These are phyloP conservation scores for Triticum timopheevii DNA, from an alignment of 176 grass and related monocot genomes.

Conservation along the genomic window DNA sequence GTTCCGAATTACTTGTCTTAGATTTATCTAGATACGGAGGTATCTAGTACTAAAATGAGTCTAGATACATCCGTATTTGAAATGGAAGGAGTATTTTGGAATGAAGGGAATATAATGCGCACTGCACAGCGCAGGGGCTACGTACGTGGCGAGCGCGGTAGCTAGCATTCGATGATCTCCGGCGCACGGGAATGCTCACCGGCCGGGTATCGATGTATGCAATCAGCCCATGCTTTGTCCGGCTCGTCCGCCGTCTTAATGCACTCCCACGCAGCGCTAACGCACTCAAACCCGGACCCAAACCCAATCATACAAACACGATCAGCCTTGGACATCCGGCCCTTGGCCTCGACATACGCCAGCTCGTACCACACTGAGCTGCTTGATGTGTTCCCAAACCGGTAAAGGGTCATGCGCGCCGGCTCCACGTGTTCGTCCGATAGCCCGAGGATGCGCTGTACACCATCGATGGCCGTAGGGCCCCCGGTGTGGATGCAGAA, in stretches of 20 bases:
- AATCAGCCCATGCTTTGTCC: conserved; percentile 40
- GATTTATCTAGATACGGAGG: too few relatives aligned
- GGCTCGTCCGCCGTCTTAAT: background rate
- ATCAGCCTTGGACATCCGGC: conserved; percentile 28
- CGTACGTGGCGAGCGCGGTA: too few relatives aligned
- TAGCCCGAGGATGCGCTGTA: conserved; percentile 24
- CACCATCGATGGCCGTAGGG: too few relatives aligned
- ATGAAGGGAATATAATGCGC: too few relatives aligned
- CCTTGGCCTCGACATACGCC: conserved; percentile 62
- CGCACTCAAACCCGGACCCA: conserved; percentile 72
- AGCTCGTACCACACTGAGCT: conserved; percentile 65
- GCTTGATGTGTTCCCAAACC: conserved; percentile 58
- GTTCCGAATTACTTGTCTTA: too few relatives aligned
- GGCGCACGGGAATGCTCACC: conserved; percentile 16
- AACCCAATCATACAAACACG: conserved; percentile 55
- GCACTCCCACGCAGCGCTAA: conserved; percentile 75
- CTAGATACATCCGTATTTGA: too few relatives aligned
- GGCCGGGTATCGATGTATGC: conserved; percentile 46
- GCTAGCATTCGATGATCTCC: too few relatives aligned
- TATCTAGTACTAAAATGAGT: too few relatives aligned
- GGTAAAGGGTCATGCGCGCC: conserved; percentile 58
- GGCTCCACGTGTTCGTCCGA: conserved; percentile 57
- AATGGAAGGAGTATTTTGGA: too few relatives aligned
- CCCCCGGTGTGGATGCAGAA: too few relatives aligned
- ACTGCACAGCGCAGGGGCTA: too few relatives aligned